phyloP scores from a whole-genome alignment of 768 basidiomycete genomes.

The Strobilomyces dryophilus region DNA sequence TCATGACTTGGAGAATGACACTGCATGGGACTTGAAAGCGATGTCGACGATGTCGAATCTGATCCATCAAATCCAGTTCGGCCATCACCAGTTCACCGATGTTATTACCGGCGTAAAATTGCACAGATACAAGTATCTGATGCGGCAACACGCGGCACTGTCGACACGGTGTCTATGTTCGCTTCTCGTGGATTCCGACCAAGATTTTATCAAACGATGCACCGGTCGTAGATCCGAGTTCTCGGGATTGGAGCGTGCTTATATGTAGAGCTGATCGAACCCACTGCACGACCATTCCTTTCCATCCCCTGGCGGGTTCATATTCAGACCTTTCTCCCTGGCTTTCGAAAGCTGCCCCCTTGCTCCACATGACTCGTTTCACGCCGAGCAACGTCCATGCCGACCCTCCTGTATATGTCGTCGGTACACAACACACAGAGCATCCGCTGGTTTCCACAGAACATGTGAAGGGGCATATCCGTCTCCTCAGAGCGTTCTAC shows the following conservation, averaged over 20 bases:
- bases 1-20: conserved; percentile 5
- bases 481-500: conserved; percentile 32
- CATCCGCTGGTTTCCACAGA: conserved; percentile 29
- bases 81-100: not conserved
- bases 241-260: not conserved
- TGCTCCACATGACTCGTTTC: conserved; percentile 1
- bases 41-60: not conserved
- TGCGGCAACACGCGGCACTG: too few species aligned
- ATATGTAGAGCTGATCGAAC: conserved; percentile 3
- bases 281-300: too few species aligned
- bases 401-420: conserved; percentile 7
- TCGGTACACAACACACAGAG: conserved; percentile 16
- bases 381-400: not conserved
- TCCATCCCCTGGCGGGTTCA: too few species aligned
- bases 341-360: not conserved
- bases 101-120: not conserved
- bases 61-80: not conserved
- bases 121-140: too few species aligned
- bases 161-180: too few species aligned
- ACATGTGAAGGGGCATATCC: conserved; percentile 34
- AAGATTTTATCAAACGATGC: too few species aligned
- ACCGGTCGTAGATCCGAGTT: not conserved
- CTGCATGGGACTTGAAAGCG: not conserved
- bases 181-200: too few species aligned
- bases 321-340: too few species aligned